phyloP scores from a whole-genome alignment of 176 grass and related monocot species.

The Zea luxurians region DNA sequence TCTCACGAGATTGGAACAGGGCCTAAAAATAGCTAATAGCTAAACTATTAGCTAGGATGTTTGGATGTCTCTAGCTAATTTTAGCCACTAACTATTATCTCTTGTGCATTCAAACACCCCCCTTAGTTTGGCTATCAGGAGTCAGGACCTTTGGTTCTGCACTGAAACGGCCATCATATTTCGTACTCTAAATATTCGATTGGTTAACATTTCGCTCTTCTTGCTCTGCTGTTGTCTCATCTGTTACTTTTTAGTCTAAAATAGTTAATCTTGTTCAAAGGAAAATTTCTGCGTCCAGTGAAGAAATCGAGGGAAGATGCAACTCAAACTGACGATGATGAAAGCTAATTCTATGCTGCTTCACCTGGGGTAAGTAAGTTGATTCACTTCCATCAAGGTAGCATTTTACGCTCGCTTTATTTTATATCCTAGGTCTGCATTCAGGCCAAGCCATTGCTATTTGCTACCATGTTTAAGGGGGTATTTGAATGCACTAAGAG shows the following conservation, averaged over 20 bases:
- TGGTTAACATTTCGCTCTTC: constrained; percentile 7
- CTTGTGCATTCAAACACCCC: no score
- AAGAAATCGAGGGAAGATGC: constrained; percentile 49
- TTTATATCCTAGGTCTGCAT: not conserved
- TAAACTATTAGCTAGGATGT: no score
- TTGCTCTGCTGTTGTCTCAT: constrained; percentile 10
- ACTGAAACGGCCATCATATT: not conserved
- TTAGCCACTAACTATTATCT: no score
- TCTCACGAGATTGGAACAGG: no score
- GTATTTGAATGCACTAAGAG: no score
- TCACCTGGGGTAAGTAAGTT: constrained; percentile 51
- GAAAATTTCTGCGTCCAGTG: constrained; percentile 52
- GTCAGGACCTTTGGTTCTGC: not conserved
- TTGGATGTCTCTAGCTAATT: no score
- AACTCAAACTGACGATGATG: constrained; percentile 70
- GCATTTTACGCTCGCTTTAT: not conserved
- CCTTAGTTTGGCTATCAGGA: not conserved
- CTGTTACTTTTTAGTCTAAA: constrained; percentile 32
- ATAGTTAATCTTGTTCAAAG: constrained; percentile 44
- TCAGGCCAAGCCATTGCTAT: constrained; percentile 4
- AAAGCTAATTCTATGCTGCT: constrained; percentile 45
- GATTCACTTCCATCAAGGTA: constrained; percentile 9
- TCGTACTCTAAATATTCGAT: not conserved
- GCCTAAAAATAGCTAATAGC: no score
- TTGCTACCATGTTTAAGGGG: not conserved